phyloP scores from a whole-genome alignment of 2,329 filamentous ascomycete genomes.

The Paraphaeosphaeria minitans region DNA sequence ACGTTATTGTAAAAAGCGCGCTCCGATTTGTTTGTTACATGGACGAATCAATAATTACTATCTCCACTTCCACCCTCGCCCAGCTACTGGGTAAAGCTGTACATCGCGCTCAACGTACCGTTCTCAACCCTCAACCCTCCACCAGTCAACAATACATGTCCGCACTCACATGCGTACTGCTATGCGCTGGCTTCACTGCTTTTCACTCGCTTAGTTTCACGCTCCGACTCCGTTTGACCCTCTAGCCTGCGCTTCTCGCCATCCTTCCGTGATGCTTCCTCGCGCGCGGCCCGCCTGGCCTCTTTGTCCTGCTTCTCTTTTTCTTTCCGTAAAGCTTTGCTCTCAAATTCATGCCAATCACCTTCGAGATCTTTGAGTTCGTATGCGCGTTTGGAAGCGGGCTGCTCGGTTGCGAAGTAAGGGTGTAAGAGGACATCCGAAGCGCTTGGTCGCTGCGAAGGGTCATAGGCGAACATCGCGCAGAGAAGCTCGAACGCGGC shows the following conservation, averaged over 20 bases:
- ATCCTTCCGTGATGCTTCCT: constrained; percentile 36
- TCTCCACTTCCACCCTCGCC: not conserved
- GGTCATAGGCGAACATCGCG: constrained; percentile 89
- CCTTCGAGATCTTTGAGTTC: constrained; percentile 85
- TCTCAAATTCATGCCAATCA: constrained; percentile 99
- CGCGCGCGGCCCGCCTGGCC: constrained; percentile 48
- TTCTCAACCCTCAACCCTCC: not conserved
- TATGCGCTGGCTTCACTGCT: constrained; percentile 22
- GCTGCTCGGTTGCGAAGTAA: constrained; percentile 87
- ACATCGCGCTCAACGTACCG: not conserved
- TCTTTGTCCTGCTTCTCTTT: constrained; percentile 72
- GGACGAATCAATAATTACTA: not conserved
- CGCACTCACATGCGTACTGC: not conserved
- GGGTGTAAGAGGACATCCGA: constrained; percentile 82
- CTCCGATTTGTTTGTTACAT: not conserved
- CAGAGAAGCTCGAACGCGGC: constrained; percentile 82
- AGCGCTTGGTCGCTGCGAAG: constrained; percentile 79
- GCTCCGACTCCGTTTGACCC: constrained; percentile 32
- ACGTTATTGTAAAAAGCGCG: not conserved
- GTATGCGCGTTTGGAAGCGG: constrained; percentile 73
- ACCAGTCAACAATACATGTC: not conserved
- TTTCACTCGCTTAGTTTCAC: constrained; percentile 41
- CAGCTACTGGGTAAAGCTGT: not conserved
- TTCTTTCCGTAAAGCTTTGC: constrained; percentile 89
- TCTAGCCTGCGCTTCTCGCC: constrained; percentile 43